Percentiles rank a stretch among this genome's conserved stretches.
These are phyloP conservation scores for Penicillium ochrochloron DNA, from an alignment of 495 filamentous ascomycete species.

Conservation along the genomic window DNA sequence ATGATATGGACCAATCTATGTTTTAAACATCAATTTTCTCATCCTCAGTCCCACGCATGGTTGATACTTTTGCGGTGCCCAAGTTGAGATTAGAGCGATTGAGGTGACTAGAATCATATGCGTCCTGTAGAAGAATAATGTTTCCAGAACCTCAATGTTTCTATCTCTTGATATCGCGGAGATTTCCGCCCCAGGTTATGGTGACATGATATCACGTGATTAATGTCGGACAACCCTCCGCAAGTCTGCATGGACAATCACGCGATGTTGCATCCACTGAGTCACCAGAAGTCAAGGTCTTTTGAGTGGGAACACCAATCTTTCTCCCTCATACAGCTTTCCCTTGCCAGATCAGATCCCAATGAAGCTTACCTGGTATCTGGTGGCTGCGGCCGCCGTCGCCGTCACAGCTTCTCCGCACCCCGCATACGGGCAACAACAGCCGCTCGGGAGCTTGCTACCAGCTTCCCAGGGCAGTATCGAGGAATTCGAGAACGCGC, in stretches of 20 bases:
- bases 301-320: neutral
- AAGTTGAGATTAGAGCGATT: too few relatives aligned
- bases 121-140: too few relatives aligned
- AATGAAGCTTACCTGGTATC: slow-evolving; percentile 32
- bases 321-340: neutral
- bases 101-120: too few relatives aligned
- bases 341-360: neutral
- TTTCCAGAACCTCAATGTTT: too few relatives aligned
- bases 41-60: too few relatives aligned
- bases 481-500: neutral
- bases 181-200: neutral
- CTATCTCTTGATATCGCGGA: neutral
- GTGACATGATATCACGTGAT: slow-evolving; percentile 9
- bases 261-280: neutral
- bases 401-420: slow-evolving; percentile 39
- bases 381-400: slow-evolving; percentile 32
- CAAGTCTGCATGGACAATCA: neutral
- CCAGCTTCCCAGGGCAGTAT: slow-evolving; percentile 5
- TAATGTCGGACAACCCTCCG: neutral
- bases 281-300: neutral
- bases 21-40: too few relatives aligned
- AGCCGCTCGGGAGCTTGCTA: slow-evolving; percentile 20
- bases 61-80: too few relatives aligned
- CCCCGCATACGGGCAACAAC: slow-evolving; percentile 35
- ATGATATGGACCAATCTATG: too few relatives aligned